Evolutionary conservation across 306 rosid genomes (phyloP), one percentile per base, ranked within the genome.

Genomic region (Adenanthera pavonina): DNA sequence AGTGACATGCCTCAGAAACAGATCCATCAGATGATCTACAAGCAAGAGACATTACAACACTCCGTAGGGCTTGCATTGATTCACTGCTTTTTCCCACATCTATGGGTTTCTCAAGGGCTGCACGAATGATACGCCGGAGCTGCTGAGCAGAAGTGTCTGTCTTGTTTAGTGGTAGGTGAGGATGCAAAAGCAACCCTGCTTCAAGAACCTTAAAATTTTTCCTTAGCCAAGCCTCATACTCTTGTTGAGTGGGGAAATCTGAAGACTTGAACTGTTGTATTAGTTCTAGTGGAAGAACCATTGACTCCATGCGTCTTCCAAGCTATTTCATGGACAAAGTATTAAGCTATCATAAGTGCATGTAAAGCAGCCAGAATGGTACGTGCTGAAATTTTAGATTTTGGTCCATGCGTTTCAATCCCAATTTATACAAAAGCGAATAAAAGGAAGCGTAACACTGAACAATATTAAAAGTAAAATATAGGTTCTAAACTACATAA

Each of bases 211-310:
- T 95, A 83, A 93, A 81, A 82, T 90, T 87, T 78, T 95, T 89
- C 84, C 93, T 92, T 80, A 90, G 90, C 93, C 91, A 93, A 84
- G 89, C 92, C 87, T 89, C 97, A 51, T 87, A 89, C 62, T 95
- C 98, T 81, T 86, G 92, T 77, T 81, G 92, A 78, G 72, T 87
- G 25, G 92, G 87, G 77, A 95, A 92, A 82, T 95, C 99, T 44
- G 86, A 86, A 72, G 88, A 74, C 84, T 85, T 89, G 78, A 92
- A 90, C 91, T 93, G 91, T 81, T 90, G 99, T 20, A 95, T 87
- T 14, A 93, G 84, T 92, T 95, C 99, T 17, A 95, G 88, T 1
- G 99, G 99, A 84, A 95, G 86, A 81, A 95, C 97, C 89, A 93
- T 89, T 3, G 89, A 84, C 69, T 95, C 99, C 71, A 93, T 82